Percentiles rank a stretch among this genome's conserved stretches.
Conservation (phyloP, 441 rosid species). For the Pelargonium citronellum region DNA sequence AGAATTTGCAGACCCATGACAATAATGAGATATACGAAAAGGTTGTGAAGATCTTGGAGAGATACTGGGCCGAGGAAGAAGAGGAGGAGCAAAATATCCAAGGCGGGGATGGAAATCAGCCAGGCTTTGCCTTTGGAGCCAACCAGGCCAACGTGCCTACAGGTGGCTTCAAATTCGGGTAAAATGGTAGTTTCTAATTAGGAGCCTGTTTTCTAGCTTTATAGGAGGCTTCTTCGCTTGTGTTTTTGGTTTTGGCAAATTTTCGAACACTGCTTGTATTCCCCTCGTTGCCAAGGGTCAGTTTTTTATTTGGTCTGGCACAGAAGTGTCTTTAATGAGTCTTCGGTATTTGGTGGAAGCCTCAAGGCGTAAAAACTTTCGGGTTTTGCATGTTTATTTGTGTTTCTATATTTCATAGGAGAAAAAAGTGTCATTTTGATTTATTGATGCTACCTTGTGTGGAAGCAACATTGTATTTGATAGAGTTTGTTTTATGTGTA, state of each 20-base stretch:
- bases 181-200: slow-evolving; percentile 21
- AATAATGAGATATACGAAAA: slow-evolving; percentile 61
- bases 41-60: slow-evolving; percentile 55
- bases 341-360: too few species aligned
- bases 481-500: too few species aligned
- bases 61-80: slow-evolving; percentile 57
- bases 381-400: too few species aligned
- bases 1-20: slow-evolving; percentile 48
- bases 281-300: slow-evolving; percentile 23
- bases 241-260: too few species aligned
- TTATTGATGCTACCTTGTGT: too few species aligned
- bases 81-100: slow-evolving; percentile 45
- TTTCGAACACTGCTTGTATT: neutral
- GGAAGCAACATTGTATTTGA: too few species aligned
- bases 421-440: too few species aligned
- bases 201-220: slow-evolving; percentile 22
- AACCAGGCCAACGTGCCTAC: slow-evolving; percentile 38
- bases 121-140: slow-evolving; percentile 35
- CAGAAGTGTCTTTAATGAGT: neutral
- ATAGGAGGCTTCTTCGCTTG: slow-evolving; percentile 9
- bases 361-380: too few species aligned
- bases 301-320: slow-evolving; percentile 31
- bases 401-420: too few species aligned
- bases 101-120: slow-evolving; percentile 33
- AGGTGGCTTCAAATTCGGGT: slow-evolving; percentile 53